Evolutionary conservation across 345 rosid genomes (phyloP), one percentile per base, ranked within the genome.

Genomic region (Salix suchowensis): DNA sequence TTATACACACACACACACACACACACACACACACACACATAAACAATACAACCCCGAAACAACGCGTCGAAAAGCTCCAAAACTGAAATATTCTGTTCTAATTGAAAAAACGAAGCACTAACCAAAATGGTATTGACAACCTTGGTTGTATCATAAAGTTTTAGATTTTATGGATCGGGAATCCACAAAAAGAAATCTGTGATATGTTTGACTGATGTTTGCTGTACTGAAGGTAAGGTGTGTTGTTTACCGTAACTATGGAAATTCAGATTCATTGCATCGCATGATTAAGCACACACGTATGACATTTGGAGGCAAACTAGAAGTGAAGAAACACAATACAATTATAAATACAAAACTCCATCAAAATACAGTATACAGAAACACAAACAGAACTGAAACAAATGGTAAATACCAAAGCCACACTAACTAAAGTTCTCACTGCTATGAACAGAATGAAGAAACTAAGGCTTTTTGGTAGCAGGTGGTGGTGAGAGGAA

Each of bases 401-500:
- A 55, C 13, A 55, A 8, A n/a, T 8, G 24, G 19, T 52, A 19
- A 52, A 23, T 21, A n/a, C 23, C 62, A n/a, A n/a, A 55, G 13
- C 62, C 26, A n/a, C 23, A 7, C 26, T 9, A n/a, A 55, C n/a
- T n/a, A n/a, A 55, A 8, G 62, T 24, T 55, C 4, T 55, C 62
- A 55, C 62, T 8, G 26, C 28, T 0, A 55, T 9, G 62, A 55
- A 9, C 62, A n/a, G 0, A n/a, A 24, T 55, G 28, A 55, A 55
- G 62, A 55, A 55, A n/a, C 2, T 78, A 82, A 67, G 85, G 80
- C 65, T 71, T 74, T 19, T 75, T 28, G 37, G 58, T 71, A 32
- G 80, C 58, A 24, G 83, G 84, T 24, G 83, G 81, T 37, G 86
- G 88, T 5, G 85, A 69, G 65, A 84, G 39, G 72, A 86, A 76